phyloP scores from a whole-genome alignment of 768 basidiomycete species.

The Termitomyces titanicus region DNA sequence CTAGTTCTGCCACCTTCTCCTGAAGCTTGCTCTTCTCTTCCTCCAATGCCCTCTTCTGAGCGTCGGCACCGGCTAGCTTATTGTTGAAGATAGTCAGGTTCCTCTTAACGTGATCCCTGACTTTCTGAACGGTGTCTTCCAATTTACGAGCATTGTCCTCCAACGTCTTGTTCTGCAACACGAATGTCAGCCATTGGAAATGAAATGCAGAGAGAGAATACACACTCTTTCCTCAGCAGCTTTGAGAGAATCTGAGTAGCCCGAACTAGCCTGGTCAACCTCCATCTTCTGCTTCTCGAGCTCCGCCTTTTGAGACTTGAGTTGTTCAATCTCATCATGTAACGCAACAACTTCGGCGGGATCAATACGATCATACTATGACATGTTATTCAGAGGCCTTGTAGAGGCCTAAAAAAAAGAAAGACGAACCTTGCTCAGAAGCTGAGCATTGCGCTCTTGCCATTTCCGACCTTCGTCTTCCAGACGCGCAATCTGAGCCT shows the following conservation, averaged over 20 bases:
- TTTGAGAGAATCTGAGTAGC: slow-evolving; percentile 25
- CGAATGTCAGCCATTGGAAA: not conserved
- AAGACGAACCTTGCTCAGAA: slow-evolving; percentile 68
- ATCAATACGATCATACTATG: slow-evolving; percentile 83
- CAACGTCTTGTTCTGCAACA: slow-evolving; percentile 34
- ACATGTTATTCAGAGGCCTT: not conserved
- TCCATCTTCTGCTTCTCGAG: slow-evolving; percentile 24
- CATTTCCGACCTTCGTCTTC: slow-evolving; percentile 77
- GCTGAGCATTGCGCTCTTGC: slow-evolving; percentile 80
- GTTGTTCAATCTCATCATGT: slow-evolving; percentile 62
- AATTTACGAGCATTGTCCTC: slow-evolving; percentile 38
- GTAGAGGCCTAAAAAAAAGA: not conserved
- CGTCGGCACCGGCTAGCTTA: slow-evolving; percentile 32
- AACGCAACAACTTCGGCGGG: slow-evolving; percentile 79
- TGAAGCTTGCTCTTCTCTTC: slow-evolving; percentile 37
- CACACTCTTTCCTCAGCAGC: slow-evolving; percentile 28
- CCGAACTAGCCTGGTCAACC: slow-evolving; percentile 20
- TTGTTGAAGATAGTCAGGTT: slow-evolving; percentile 27
- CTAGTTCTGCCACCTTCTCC: slow-evolving; percentile 32
- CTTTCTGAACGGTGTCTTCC: slow-evolving; percentile 40
- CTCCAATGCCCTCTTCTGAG: slow-evolving; percentile 28
- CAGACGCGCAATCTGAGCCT: slow-evolving; percentile 61
- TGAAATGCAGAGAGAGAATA: not conserved
- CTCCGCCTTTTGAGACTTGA: slow-evolving; percentile 41
- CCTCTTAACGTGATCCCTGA: slow-evolving; percentile 27